A percentile compares a stretch with the other conserved stretches of the same genome.
phyloP scores from a whole-genome alignment of 345 rosid genomes.

The Corymbia maculata region DNA sequence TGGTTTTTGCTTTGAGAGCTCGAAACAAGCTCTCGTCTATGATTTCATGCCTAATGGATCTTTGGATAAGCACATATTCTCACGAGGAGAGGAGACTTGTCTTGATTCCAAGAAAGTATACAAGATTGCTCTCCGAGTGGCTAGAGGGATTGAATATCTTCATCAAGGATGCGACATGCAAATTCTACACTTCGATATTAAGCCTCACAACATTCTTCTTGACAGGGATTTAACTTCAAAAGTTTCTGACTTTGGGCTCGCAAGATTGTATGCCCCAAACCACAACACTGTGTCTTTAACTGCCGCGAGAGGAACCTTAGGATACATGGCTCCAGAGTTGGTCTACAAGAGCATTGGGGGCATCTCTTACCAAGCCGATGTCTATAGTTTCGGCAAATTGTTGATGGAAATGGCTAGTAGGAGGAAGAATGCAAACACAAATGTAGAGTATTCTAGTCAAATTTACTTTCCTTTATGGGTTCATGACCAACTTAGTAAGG shows the following conservation, averaged over 20 bases:
- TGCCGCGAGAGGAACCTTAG: fast-evolving
- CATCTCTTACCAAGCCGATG: not conserved
- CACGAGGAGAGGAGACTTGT: not conserved
- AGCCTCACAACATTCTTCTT: not conserved
- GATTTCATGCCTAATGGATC: not conserved
- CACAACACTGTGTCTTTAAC: not conserved
- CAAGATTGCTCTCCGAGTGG: not conserved
- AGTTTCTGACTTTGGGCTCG: not conserved
- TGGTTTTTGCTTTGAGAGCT: not conserved
- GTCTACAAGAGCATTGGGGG: not conserved
- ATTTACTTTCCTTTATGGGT: not conserved
- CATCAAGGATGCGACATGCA: not conserved
- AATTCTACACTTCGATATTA: not conserved
- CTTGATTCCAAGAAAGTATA: not conserved
- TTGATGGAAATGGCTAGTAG: not conserved
- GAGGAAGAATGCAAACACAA: fast-evolving
- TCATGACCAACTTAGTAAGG: not conserved
- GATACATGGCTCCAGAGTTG: not conserved
- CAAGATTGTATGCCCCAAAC: fast-evolving
- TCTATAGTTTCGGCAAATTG: not conserved
- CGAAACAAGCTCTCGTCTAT: not conserved
- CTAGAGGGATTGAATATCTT: not conserved
- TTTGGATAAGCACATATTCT: not conserved
- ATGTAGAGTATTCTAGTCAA: fast-evolving
- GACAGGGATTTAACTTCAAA: not conserved